Evolutionary conservation across 2,329 filamentous ascomycete genomes (phyloP).

Genomic region (Verticillium nonalfalfae): DNA sequence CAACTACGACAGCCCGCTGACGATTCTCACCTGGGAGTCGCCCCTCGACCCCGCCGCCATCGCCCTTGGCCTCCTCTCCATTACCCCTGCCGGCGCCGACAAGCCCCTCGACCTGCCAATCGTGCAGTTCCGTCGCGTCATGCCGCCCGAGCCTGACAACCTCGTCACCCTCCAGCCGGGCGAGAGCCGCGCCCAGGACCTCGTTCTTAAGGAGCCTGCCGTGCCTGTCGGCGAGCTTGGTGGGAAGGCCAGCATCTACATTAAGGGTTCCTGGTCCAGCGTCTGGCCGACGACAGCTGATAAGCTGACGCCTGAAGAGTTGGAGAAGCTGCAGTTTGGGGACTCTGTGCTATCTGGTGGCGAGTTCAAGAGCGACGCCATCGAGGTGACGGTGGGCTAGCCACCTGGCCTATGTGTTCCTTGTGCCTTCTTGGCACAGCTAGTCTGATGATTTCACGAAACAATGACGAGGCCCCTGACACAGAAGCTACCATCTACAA

Average conservation of each 20-base stretch:
- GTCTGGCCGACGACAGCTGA: constrained; percentile 22
- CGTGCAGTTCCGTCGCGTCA: constrained; percentile 29
- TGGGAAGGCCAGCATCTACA: constrained; percentile 21
- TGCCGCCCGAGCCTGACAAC: constrained; percentile 31
- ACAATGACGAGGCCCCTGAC: no score
- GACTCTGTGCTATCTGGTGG: constrained; percentile 8
- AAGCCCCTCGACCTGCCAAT: constrained; percentile 27
- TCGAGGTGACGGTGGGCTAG: constrained; percentile 5
- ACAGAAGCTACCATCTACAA: no score
- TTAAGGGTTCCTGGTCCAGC: constrained; percentile 30
- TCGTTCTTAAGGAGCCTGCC: constrained; percentile 28
- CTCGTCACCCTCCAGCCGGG: constrained; percentile 32
- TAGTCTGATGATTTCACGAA: no score
- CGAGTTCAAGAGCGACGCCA: constrained; percentile 6
- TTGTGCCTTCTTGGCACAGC: not conserved
- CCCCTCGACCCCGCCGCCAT: constrained; percentile 37
- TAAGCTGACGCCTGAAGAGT: constrained; percentile 6
- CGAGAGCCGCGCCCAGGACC: constrained; percentile 22
- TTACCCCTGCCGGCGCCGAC: constrained; percentile 26
- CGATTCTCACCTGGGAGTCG: constrained; percentile 34
- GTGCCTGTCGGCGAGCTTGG: constrained; percentile 26
- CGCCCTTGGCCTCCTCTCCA: constrained; percentile 31
- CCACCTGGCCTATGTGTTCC: not conserved
- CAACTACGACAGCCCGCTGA: constrained; percentile 27
- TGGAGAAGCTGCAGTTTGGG: constrained; percentile 10